Evolutionary conservation across 495 filamentous ascomycete genomes (phyloP), one percentile per base, ranked within the genome.

Genomic region (Neurospora africana): DNA sequence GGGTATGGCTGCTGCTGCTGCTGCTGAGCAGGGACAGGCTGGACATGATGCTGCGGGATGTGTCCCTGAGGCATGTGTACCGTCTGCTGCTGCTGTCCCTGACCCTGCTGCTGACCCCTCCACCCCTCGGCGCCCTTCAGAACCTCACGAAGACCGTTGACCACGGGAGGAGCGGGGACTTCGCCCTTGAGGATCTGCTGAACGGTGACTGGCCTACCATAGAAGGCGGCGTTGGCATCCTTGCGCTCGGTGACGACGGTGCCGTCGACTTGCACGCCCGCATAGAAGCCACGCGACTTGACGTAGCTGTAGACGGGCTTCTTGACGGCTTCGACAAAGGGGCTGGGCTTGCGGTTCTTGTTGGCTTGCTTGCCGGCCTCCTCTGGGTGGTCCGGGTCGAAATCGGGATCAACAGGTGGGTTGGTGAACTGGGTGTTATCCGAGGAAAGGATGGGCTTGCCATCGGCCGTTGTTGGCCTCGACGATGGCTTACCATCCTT

Each of bases 201-300:
- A 9, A 91, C 90, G 0, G 86, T 81, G 39, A 94, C 83, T 8
- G 84, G 82, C 72, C 88, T 83, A 35, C 89, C 87, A 76, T 93
- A 95, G 75, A 94, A 94, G 3, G 84, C 83, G 69, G 91, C 90
- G 77, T 95, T 95, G 79, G 93, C 92, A 71, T 92, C 90, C n/a
- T 87, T 90, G 15, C 92, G 86, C 80, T 93, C 91, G 68, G 93
- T 89, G 72, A 95, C 84, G 38, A 94, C 86, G 0, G 91, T 93
- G 1, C 92, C 92, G 75, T 94, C 92, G 61, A 94, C 83, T 71
- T 92, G 90, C 11, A 93, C 85, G 30, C 92, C 91, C 6, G 90
- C 91, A 73, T 93, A 94, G 41, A 94, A 85, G 5, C 92, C 92
- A 44, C 92, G 87, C 74, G 87, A 91, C 81, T 94, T 94, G 83